phyloP scores from a whole-genome alignment of 1,284 basidiomycete genomes.

The Lignosus rhinocerotis region DNA sequence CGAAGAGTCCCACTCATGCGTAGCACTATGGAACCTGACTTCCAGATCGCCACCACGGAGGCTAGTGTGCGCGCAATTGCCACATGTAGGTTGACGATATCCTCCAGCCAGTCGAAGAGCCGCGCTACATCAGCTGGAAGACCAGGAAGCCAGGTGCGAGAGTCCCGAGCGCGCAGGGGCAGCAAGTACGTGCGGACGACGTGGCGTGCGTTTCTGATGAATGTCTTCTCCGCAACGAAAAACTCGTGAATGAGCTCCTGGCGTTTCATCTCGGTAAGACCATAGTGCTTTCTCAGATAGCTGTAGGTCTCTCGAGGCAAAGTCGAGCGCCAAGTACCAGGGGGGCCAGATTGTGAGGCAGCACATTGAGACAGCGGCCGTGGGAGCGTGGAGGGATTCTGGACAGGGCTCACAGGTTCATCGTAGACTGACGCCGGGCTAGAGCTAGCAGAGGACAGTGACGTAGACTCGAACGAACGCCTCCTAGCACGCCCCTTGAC shows the following conservation, averaged over 20 bases:
- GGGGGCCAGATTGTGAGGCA: background rate
- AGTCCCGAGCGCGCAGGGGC: constrained; percentile 72
- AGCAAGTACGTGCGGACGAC: constrained; percentile 71
- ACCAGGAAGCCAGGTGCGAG: constrained; percentile 74
- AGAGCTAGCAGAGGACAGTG: constrained; percentile 20
- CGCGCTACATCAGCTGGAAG: constrained; percentile 68
- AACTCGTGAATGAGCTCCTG: constrained; percentile 73
- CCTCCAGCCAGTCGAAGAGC: constrained; percentile 84
- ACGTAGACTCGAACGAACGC: constrained; percentile 11
- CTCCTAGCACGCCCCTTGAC: background rate
- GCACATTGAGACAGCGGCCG: background rate
- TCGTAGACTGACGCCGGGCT: constrained; percentile 31
- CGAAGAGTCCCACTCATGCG: constrained; percentile 60
- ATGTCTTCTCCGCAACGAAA: constrained; percentile 65
- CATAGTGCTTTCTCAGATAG: constrained; percentile 35
- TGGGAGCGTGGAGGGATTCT: background rate
- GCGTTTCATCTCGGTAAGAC: constrained; percentile 54
- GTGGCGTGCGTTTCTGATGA: constrained; percentile 64
- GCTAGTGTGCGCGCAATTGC: constrained; percentile 58
- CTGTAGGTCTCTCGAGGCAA: constrained; percentile 28
- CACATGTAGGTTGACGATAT: constrained; percentile 76
- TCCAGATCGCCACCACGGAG: constrained; percentile 30
- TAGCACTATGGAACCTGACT: constrained; percentile 37
- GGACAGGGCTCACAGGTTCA: constrained; percentile 6
- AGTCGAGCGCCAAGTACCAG: constrained; percentile 29